Conservation (phyloP, 139 green algal genomes). For the Coccomyxa sp. region DNA sequence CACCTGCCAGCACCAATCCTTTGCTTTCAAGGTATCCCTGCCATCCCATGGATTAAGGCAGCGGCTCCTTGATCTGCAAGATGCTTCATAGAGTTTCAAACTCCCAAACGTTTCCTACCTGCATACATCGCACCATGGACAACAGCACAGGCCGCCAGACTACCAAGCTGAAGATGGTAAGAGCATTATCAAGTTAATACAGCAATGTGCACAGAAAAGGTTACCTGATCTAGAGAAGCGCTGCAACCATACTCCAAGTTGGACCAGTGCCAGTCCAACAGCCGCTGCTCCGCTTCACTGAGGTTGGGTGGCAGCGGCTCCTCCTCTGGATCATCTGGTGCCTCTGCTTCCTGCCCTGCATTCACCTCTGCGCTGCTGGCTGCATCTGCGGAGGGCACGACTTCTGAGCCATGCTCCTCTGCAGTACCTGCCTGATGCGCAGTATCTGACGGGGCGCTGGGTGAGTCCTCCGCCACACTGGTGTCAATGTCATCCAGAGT, state of each 20-base stretch:
- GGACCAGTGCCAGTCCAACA: slow-evolving; percentile 83
- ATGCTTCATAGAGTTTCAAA: background rate
- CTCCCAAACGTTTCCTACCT: background rate
- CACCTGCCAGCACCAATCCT: slow-evolving; percentile 28
- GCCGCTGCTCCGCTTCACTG: slow-evolving; percentile 27
- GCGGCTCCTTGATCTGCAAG: background rate
- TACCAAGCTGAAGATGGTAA: too few relatives aligned
- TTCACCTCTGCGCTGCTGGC: background rate
- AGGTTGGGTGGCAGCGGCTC: slow-evolving; percentile 9
- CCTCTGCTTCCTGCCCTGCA: background rate
- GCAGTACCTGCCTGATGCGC: background rate
- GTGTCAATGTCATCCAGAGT: too few relatives aligned
- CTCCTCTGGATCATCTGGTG: background rate
- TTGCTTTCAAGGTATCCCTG: background rate
- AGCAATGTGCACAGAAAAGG: background rate
- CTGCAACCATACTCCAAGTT: slow-evolving; percentile 89
- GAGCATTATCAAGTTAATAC: background rate
- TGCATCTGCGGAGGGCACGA: background rate
- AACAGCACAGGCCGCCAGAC: too few relatives aligned
- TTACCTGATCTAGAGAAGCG: slow-evolving; percentile 40
- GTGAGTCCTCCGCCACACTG: too few relatives aligned
- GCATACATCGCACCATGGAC: too few relatives aligned
- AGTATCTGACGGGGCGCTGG: background rate
- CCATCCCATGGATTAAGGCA: too few relatives aligned
- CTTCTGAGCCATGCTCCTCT: too few relatives aligned